These are phyloP conservation scores for Agrocybe chaxingu DNA, from an alignment of 768 basidiomycete genomes.

Conservation along the genomic window DNA sequence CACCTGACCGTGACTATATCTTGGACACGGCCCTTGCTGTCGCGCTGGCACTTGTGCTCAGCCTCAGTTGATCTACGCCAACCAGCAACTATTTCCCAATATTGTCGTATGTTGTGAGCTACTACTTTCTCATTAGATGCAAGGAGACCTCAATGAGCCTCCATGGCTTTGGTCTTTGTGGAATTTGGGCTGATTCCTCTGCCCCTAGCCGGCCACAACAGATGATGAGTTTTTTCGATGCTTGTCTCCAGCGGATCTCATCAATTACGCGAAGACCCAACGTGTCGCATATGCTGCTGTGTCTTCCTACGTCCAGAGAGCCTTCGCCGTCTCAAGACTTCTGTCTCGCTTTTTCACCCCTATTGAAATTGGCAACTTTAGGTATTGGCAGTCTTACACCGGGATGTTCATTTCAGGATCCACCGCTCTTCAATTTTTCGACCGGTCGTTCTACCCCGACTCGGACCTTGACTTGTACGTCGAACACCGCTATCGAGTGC, in stretches of 20 bases:
- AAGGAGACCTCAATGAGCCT: too few relatives aligned
- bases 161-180: background rate
- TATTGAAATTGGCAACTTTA: conserved; percentile 27
- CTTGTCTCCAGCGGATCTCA: conserved; percentile 23
- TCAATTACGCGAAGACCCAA: conserved; percentile 19
- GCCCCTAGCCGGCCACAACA: conserved; percentile 5
- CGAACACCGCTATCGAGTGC: conserved; percentile 23
- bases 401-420: conserved; percentile 53
- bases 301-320: conserved; percentile 11
- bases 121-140: too few relatives aligned
- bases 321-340: conserved; percentile 2
- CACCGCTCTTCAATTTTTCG: conserved; percentile 49
- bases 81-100: too few relatives aligned
- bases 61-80: too few relatives aligned
- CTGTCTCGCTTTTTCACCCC: conserved; percentile 21
- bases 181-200: background rate
- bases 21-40: too few relatives aligned
- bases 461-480: conserved; percentile 54
- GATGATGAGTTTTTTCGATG: conserved; percentile 11
- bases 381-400: conserved; percentile 38
- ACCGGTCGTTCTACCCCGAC: conserved; percentile 36
- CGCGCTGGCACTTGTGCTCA: too few relatives aligned
- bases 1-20: too few relatives aligned
- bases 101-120: too few relatives aligned
- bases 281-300: conserved; percentile 1